A percentile compares a stretch with the other conserved stretches of the same genome.
Conservation (phyloP, 2,329 filamentous ascomycete genomes). For the Aspergillus fischeri region DNA sequence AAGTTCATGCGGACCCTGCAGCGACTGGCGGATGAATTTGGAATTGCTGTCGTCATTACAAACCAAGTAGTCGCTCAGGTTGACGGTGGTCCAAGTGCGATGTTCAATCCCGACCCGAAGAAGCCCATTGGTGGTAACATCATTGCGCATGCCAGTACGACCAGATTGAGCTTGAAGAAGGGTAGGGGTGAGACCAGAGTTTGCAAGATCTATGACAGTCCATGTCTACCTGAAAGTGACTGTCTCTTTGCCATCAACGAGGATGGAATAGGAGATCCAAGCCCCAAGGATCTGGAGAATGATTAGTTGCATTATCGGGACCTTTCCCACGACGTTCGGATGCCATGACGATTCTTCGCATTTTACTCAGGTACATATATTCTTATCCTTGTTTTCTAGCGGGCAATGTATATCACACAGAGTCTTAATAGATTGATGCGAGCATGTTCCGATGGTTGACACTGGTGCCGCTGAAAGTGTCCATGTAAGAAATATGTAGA, state of each 20-base stretch:
- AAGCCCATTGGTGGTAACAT: conserved; percentile 99
- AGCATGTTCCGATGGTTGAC: background rate
- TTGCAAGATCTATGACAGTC: conserved; percentile 98
- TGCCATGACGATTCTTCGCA: conserved; percentile 24
- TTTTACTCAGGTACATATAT: conserved; percentile 10
- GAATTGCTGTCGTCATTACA: conserved; percentile 96
- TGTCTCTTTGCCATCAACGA: conserved; percentile 96
- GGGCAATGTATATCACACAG: background rate
- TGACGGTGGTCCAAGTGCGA: conserved; percentile 88
- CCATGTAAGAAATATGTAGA: background rate
- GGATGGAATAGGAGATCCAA: conserved; percentile 92
- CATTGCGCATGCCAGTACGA: conserved; percentile 95
- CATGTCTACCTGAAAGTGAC: conserved; percentile 93
- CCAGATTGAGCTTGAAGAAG: conserved; percentile 90
- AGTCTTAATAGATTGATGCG: background rate
- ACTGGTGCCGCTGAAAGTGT: background rate
- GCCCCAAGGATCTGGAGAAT: conserved; percentile 92
- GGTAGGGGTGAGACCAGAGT: conserved; percentile 92
- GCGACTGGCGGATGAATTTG: conserved; percentile 67
- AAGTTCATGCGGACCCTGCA: conserved; percentile 48
- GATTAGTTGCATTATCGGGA: conserved; percentile 43
- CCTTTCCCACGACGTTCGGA: conserved; percentile 7
- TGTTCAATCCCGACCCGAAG: conserved; percentile 99
- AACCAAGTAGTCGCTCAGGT: conserved; percentile 99
- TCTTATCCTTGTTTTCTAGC: conserved; percentile 2